Conservation (phyloP, 2,329 filamentous ascomycete genomes). For the Rosellinia necatrix region DNA sequence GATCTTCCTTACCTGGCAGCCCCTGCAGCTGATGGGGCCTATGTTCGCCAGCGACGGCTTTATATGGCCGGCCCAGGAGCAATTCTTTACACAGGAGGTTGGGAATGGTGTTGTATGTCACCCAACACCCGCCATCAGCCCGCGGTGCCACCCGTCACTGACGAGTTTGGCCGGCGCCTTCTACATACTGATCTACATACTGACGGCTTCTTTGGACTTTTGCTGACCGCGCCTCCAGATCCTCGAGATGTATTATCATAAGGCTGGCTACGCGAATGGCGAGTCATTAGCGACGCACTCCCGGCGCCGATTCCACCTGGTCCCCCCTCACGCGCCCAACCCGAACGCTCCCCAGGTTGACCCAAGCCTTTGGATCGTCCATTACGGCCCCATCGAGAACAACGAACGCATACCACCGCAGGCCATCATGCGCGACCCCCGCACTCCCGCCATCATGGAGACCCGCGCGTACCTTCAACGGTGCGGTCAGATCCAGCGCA, state of each 20-base stretch:
- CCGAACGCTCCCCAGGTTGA: conserved; percentile 74
- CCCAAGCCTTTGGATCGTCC: conserved; percentile 85
- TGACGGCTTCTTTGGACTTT: too few species aligned
- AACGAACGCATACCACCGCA: conserved; percentile 73
- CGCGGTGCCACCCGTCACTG: too few species aligned
- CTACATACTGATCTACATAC: too few species aligned
- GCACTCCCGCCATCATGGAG: conserved; percentile 63
- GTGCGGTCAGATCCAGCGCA: conserved; percentile 81
- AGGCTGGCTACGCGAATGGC: conserved; percentile 76
- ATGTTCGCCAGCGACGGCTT: conserved; percentile 91
- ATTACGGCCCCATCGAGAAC: conserved; percentile 80
- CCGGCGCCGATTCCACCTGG: conserved; percentile 83
- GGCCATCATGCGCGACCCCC: conserved; percentile 67
- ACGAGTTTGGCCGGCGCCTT: too few species aligned
- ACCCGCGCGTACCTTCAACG: conserved; percentile 68
- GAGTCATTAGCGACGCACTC: conserved; percentile 78
- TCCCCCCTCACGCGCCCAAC: conserved; percentile 70
- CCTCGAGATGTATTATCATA: conserved; percentile 86
- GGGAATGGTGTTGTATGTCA: conserved; percentile 61
- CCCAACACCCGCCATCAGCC: too few species aligned
- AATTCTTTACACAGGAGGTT: conserved; percentile 73
- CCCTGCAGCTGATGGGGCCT: conserved; percentile 69
- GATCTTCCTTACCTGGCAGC: conserved; percentile 87
- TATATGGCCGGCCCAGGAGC: conserved; percentile 84
- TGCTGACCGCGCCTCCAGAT: conserved; percentile 60